phyloP scores from a whole-genome alignment of 345 rosid species.

The Eucalyptus polybractea region DNA sequence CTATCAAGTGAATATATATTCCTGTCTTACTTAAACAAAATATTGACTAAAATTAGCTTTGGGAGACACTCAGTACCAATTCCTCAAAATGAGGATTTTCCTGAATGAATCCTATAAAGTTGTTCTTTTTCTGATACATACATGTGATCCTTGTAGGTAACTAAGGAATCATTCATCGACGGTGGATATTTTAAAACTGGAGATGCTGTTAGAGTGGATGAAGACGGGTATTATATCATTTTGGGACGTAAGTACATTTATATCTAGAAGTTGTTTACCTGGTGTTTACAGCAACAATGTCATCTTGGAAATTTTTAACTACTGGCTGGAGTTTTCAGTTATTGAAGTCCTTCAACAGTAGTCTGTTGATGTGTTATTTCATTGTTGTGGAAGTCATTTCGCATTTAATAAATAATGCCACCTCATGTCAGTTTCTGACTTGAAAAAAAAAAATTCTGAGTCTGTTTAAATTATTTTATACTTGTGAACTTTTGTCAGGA shows the following conservation, averaged over 20 bases:
- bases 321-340: not conserved
- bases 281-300: not conserved
- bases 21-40: not conserved
- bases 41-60: not conserved
- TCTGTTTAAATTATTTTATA: not conserved
- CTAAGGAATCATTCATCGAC: slow-evolving; percentile 63
- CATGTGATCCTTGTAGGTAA: slow-evolving; percentile 22
- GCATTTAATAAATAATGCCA: not conserved
- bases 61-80: not conserved
- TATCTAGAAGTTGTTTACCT: not conserved
- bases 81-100: not conserved
- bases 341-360: not conserved
- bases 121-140: not conserved
- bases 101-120: not conserved
- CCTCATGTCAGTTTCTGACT: not conserved
- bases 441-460: not conserved
- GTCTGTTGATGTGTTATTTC: not conserved
- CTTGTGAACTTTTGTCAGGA: slow-evolving; percentile 24
- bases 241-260: slow-evolving; percentile 75
- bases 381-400: not conserved
- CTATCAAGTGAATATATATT: not conserved
- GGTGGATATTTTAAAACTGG: slow-evolving; percentile 97
- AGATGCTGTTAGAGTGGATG: slow-evolving; percentile 80
- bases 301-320: not conserved
- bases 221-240: slow-evolving; percentile 80